phyloP scores from a whole-genome alignment of 306 rosid genomes.

The Cucumis cinereus region DNA sequence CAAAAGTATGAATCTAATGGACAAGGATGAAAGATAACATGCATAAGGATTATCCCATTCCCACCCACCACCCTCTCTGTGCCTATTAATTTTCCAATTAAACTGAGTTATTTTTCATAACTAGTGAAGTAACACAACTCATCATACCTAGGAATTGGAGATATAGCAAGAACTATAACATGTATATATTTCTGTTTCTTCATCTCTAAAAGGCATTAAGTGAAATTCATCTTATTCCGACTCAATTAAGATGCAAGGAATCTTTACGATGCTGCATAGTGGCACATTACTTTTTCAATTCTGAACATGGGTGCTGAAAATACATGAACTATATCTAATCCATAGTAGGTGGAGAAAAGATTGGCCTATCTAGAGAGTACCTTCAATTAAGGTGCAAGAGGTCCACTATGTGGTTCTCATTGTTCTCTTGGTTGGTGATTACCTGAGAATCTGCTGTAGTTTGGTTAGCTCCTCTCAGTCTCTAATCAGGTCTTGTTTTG shows the following conservation, averaged over 20 bases:
- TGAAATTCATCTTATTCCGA: background rate
- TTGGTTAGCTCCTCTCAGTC: background rate
- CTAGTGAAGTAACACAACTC: background rate
- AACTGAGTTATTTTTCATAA: background rate
- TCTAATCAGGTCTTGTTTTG: background rate
- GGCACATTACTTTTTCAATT: background rate
- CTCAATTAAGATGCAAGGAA: background rate
- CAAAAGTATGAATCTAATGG: background rate
- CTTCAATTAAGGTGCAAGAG: background rate
- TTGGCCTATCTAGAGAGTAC: background rate
- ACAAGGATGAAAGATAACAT: background rate
- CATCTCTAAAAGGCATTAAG: background rate
- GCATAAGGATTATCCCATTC: background rate
- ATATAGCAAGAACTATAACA: background rate
- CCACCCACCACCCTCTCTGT: background rate
- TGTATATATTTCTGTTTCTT: background rate
- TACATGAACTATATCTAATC: background rate
- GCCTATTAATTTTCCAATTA: background rate
- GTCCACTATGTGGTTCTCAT: background rate
- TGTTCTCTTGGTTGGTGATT: conserved; percentile 4
- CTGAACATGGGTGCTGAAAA: background rate
- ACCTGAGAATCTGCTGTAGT: background rate
- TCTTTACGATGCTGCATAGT: background rate
- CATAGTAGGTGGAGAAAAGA: background rate
- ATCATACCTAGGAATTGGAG: background rate